These are phyloP conservation scores for Exophiala oligosperma DNA, from an alignment of 2,329 filamentous ascomycete species.

Conservation along the genomic window DNA sequence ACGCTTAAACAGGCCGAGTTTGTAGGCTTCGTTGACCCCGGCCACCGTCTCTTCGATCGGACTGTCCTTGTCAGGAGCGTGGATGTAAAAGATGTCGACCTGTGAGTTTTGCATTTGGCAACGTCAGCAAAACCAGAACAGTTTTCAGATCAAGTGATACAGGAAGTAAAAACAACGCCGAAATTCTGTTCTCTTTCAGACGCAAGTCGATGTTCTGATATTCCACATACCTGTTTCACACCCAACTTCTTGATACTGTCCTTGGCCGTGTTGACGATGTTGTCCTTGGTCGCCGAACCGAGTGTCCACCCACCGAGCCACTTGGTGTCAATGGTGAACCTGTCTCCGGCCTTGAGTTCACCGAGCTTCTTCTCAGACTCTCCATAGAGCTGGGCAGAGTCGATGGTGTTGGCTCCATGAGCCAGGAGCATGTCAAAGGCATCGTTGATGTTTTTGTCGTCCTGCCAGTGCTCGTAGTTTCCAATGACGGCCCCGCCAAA, in stretches of 20 bases:
- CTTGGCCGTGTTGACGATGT: conserved; percentile 26
- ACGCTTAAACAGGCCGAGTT: conserved; percentile 33
- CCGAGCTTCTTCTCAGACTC: conserved; percentile 46
- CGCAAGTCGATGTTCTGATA: no score
- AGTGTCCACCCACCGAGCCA: conserved; percentile 38
- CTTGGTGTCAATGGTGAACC: conserved; percentile 51
- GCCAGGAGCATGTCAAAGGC: conserved; percentile 19
- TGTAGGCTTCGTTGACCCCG: conserved; percentile 36
- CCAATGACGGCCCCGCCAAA: conserved; percentile 21
- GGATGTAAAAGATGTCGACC: conserved; percentile 41
- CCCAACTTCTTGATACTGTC: conserved; percentile 27
- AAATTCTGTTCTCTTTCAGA: no score
- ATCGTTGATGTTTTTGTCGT: conserved; percentile 10
- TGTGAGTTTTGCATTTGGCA: conserved; percentile 3
- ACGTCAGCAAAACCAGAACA: neutral
- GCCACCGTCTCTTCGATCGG: conserved; percentile 39
- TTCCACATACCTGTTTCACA: conserved; percentile 18
- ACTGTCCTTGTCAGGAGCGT: conserved; percentile 36
- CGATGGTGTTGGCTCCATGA: conserved; percentile 23
- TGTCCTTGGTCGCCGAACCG: conserved; percentile 19
- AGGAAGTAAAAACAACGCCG: no score
- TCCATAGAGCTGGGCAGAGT: conserved; percentile 36
- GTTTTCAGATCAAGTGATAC: no score
- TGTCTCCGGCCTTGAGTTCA: conserved; percentile 37
- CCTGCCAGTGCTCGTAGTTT: conserved; percentile 16